Conservation (phyloP, 345 rosid genomes). For the Camelina hispida region DNA sequence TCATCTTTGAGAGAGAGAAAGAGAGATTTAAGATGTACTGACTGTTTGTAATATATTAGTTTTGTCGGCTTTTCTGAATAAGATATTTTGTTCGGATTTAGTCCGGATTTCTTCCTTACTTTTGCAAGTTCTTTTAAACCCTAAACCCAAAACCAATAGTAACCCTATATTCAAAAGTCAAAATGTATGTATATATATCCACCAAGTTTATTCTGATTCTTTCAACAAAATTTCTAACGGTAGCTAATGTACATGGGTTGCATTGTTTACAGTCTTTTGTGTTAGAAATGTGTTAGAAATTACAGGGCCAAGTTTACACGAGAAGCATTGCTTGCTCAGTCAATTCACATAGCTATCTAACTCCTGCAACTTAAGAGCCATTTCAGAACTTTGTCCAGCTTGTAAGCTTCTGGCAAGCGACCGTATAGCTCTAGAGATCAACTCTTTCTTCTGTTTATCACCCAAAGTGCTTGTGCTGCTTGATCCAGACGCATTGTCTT, state of each 20-base stretch:
- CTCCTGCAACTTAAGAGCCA: slow-evolving; percentile 36
- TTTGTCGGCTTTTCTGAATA: too few species aligned
- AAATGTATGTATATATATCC: too few species aligned
- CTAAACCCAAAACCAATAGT: too few species aligned
- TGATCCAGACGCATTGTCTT: slow-evolving; percentile 39
- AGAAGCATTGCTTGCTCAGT: slow-evolving; percentile 10
- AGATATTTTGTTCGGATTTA: too few species aligned
- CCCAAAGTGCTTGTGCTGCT: slow-evolving; percentile 38
- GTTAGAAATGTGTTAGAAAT: neutral
- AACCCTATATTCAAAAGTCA: too few species aligned
- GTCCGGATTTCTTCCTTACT: too few species aligned
- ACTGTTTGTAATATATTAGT: too few species aligned
- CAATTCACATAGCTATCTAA: slow-evolving; percentile 33
- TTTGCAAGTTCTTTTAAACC: too few species aligned
- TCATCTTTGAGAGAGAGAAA: too few species aligned
- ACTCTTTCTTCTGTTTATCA: slow-evolving; percentile 71
- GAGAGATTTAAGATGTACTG: too few species aligned
- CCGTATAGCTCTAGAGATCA: slow-evolving; percentile 65
- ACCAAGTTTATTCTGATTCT: too few species aligned
- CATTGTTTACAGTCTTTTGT: neutral
- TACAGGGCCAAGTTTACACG: slow-evolving; percentile 7
- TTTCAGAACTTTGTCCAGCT: slow-evolving; percentile 31
- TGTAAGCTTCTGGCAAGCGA: slow-evolving; percentile 51
- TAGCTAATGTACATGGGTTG: slow-evolving; percentile 17
- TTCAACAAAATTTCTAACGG: neutral